These are phyloP conservation scores for Eucalyptus leucophloia DNA, from an alignment of 345 rosid species.

Conservation along the genomic window DNA sequence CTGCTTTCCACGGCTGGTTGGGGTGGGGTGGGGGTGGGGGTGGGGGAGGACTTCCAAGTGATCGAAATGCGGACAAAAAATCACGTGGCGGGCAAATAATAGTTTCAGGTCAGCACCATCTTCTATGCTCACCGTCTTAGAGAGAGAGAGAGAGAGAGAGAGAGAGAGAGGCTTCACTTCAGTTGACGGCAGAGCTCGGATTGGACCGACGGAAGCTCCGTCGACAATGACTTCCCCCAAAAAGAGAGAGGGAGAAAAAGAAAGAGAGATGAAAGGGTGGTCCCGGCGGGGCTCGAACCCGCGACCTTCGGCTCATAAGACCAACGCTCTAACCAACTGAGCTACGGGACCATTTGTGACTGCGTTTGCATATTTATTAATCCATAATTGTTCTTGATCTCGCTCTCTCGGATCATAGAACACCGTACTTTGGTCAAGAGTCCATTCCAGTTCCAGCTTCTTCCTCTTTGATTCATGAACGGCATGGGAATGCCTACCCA, in stretches of 20 bases:
- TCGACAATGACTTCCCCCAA: neutral
- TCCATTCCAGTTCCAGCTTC: neutral
- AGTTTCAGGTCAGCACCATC: neutral
- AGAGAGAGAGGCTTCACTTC: neutral
- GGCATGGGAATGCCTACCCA: neutral
- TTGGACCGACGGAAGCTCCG: neutral
- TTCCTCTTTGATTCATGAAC: neutral
- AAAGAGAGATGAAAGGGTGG: neutral
- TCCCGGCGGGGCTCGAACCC: constrained; percentile 96
- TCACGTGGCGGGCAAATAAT: neutral
- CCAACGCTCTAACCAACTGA: constrained; percentile 99
- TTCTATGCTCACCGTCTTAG: neutral
- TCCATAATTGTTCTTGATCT: fast-evolving
- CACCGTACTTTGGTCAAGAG: neutral
- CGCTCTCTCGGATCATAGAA: fast-evolving
- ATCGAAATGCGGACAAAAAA: neutral
- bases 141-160: too few relatives aligned
- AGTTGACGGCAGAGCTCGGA: neutral
- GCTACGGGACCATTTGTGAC: constrained; percentile 68
- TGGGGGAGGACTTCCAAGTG: neutral
- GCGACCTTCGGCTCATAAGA: constrained; percentile 99
- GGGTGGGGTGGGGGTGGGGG: neutral
- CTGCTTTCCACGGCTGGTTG: too few relatives aligned
- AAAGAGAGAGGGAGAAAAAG: fast-evolving
- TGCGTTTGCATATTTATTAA: neutral